A percentile compares a stretch with the other conserved stretches of the same genome.
phyloP scores from a whole-genome alignment of 148 eudicot genomes.

The Cornus suecica region DNA sequence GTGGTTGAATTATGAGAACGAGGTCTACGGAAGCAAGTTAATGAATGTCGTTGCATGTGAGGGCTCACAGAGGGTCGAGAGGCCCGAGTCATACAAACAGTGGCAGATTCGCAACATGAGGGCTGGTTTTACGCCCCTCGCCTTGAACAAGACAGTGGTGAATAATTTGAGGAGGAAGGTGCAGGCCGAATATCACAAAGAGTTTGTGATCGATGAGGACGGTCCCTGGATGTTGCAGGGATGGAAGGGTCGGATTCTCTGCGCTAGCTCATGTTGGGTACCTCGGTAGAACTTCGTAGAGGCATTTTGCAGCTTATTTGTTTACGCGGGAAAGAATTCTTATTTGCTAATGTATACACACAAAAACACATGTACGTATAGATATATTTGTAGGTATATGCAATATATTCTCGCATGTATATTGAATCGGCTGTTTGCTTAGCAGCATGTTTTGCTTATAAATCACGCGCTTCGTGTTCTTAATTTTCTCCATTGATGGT shows the following conservation, averaged over 20 bases:
- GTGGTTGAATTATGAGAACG: conserved; percentile 38
- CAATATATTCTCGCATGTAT: too few species aligned
- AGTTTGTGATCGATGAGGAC: conserved; percentile 54
- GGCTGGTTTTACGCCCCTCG: conserved; percentile 46
- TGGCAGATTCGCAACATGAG: conserved; percentile 46
- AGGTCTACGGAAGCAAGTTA: conserved; percentile 36
- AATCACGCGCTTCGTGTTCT: too few species aligned
- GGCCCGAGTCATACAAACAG: conserved; percentile 65
- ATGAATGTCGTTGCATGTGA: conserved; percentile 60
- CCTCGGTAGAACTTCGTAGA: conserved; percentile 16
- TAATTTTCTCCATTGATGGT: too few species aligned
- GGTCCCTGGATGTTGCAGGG: conserved; percentile 52
- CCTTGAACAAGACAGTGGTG: conserved; percentile 34
- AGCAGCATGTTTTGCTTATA: too few species aligned
- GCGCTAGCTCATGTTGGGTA: conserved; percentile 46
- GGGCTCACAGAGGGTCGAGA: conserved; percentile 42
- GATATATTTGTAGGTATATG: too few species aligned
- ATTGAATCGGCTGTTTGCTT: too few species aligned
- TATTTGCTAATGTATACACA: too few species aligned
- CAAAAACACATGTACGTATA: too few species aligned
- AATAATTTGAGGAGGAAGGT: conserved; percentile 28
- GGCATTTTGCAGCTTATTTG: too few species aligned
- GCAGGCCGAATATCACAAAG: conserved; percentile 39
- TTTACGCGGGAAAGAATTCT: too few species aligned
- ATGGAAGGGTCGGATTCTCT: conserved; percentile 54